phyloP scores from a whole-genome alignment of 164 flowering plant genomes.

The Magnolia changhungtana region DNA sequence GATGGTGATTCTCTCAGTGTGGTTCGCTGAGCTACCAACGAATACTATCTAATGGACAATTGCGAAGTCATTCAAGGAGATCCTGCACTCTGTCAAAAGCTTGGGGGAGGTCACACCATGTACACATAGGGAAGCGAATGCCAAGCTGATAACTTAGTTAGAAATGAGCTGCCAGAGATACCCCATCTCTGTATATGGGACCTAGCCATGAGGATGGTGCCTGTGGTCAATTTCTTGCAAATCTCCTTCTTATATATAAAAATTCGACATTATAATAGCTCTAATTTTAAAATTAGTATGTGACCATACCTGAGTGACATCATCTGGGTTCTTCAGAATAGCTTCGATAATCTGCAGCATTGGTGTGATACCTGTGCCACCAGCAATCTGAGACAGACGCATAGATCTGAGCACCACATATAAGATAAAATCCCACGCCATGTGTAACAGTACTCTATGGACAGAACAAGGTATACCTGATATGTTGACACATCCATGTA shows the following conservation, averaged over 20 bases:
- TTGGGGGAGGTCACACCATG: neutral
- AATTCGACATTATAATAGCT: neutral
- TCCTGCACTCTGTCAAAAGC: neutral
- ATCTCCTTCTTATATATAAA: neutral
- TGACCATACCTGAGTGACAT: conserved; percentile 73
- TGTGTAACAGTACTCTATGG: neutral
- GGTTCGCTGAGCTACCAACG: neutral
- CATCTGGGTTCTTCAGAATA: conserved; percentile 90
- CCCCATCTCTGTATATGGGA: too few relatives aligned
- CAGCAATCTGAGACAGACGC: conserved; percentile 68
- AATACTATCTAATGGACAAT: neutral
- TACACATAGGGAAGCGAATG: neutral
- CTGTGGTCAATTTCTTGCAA: neutral
- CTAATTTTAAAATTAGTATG: too few relatives aligned
- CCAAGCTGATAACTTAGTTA: too few relatives aligned
- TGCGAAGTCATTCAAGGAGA: neutral
- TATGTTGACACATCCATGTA: too few relatives aligned
- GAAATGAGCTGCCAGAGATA: too few relatives aligned
- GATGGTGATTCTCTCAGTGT: too few relatives aligned
- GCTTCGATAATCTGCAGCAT: conserved; percentile 98
- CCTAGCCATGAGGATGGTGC: neutral
- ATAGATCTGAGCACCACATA: neutral
- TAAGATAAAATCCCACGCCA: neutral
- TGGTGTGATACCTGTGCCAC: conserved; percentile 96
- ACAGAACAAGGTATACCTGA: neutral